Evolutionary conservation across 768 basidiomycete genomes (phyloP), one percentile per base, ranked within the genome.

Genomic region (Boletus sp.): DNA sequence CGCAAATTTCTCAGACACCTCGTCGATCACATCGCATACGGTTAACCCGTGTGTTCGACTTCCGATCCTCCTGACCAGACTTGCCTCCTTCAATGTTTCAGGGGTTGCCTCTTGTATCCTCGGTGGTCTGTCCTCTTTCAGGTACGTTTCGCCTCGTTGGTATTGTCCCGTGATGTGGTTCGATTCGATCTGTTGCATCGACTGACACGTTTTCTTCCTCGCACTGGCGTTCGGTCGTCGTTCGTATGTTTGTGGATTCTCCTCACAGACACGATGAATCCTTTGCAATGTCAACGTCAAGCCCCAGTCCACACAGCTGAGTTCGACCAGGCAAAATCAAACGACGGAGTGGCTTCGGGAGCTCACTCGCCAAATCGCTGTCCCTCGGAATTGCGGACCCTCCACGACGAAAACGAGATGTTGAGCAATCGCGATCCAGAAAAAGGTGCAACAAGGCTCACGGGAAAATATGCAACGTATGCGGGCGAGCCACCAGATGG

Each of bases 401-500:
- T 66, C 44, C 57, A 53, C 3, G 56, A 58, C 6, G 47, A 50
- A 17, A 55, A 21, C 2, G 47, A 37, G 14, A 7, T 15, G 23
- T 21, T 38, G 7, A 30, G 17, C 3, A n/a, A 4, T 33, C 49
- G 34, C 30, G 53, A 53, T 37, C 40, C 41, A 32, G 66, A 61
- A 44, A 57, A 61, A 5, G 30, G 15, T 17, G 4, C 7, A n/a
- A 30, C 27, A 0, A 29, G 52, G 23, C 37, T 49, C 13, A 32
- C 52, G 0, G 58, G 47, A 6, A 66, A 58, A 35, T 67, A 60
- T 25, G 57, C 37, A 38, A 61, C 57, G 40, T 57, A 68, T 41
- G 53, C 49, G 3, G 60, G 55, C 23, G 70, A 57, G 4, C 38
- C 68, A 8, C 69, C 69, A 7, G 69, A 70, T 49, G 69, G 68